Base-by-base conservation (phyloP, 2,329 filamentous ascomycete species). In the Diaporthe batatas region DNA sequence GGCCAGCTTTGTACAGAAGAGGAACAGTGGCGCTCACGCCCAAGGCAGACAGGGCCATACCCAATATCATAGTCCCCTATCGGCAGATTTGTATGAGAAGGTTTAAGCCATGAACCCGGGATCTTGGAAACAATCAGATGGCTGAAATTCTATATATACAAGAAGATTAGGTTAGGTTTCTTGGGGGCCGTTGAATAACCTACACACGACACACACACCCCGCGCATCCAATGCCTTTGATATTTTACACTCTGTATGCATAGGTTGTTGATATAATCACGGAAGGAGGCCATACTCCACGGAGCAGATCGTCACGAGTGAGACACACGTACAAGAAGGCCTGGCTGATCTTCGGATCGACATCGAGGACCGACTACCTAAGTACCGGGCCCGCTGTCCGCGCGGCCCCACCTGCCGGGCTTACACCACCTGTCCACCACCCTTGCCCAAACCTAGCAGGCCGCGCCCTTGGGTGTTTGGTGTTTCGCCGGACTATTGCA, bases 321-420 rank as follows among this genome's bases (percentile, higher is more conserved):
- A 36, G 21, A 65, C 47, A 21, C 2, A 39, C 36, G 12, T 14
- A 7, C 44, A 36, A 21, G 18, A 14, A 39, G 36, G 36, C 36
- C 23, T 12, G 11, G 25, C 59, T 32, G 59, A 64, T 64, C 59
- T 32, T 23, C 18, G 29, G 62, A 65, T 65, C 62, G 44, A 51
- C 62, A 14, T 39, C 62, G 32, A 65, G 62, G 62, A 65, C 51
- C n/a, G n/a, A n/a, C n/a, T n/a, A n/a, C n/a, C n/a, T n/a, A n/a
- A n/a, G n/a, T 44, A 23, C 25, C 44, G 18, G 44, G 36, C 2
- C 57, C 62, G 44, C 44, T 29, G 34, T 18, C 36, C 23, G 44
- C 44, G 29, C 36, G 44, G 44, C 44, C 44, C 59, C 25, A 25
- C 62, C 62, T 36, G 44, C 59, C 59, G 42, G 59, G 34, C 59